Base-by-base conservation (phyloP, 306 rosid species). In the Calophaca sinica region DNA sequence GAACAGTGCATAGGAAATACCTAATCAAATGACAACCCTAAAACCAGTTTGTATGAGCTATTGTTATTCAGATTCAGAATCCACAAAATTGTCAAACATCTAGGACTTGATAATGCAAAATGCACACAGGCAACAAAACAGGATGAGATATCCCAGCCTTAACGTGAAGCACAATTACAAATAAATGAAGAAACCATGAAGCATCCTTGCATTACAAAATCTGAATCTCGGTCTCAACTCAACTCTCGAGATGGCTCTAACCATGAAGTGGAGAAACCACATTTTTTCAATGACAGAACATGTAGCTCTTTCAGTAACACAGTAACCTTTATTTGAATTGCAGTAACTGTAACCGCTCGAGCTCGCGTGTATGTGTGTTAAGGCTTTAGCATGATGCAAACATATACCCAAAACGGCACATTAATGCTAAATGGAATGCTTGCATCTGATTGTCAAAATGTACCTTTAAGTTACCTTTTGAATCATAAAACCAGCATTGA, bases 301-400 rank as follows among this genome's bases (percentile, higher is more conserved):
- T 48, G 4, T 33, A 33, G 36, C 3, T 33, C 36, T 33, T 33
- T 33, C 36, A 33, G 36, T 4, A 4, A 33, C 4, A 33, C 4
- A 33, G 36, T 2, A 39, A 15, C 33, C 36, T 51, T 51, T 6
- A 35, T 50, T 7, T 7, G 15, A 50, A 50, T 32, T 0, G 7
- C 32, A 63, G 12, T 5, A 14, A 52, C 2, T 5, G 35, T 52
- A 70, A 15, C 4, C 63, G 52, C 15, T 33, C 4, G 2, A 33
- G 20, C 26, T 20, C 26, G 26, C 26, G 26, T 20, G 26, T 20
- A 20, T 70, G 5, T 46, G 42, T 42, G 58, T 50, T 38, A 36
- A 62, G 31, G 31, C 32, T 62, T 62, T 74, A 63, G 29, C 70
- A 61, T 49, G 78, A 74, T 20, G 13, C 50, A 11, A 31, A 36